A percentile compares a stretch with the other conserved stretches of the same genome.
Conservation (phyloP, 176 grass and related monocot species). For the Elymus sibiricus region DNA sequence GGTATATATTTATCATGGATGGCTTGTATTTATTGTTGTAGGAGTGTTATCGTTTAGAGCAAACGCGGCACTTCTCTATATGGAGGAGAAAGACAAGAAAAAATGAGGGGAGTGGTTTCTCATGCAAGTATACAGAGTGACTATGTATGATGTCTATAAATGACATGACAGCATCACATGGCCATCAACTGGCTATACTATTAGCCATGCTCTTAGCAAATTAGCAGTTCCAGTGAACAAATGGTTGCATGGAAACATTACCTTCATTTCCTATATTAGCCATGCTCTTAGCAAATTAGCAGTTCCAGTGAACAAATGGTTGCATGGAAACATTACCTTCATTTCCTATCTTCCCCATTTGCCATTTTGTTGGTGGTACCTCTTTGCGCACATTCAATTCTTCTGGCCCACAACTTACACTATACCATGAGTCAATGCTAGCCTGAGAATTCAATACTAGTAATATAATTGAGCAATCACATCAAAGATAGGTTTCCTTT, state of each 20-base stretch:
- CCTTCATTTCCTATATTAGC: background rate
- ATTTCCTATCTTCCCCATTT: background rate
- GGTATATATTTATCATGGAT: constrained; percentile 32
- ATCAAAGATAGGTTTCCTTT: background rate
- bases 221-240: background rate
- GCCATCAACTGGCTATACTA: too few relatives aligned
- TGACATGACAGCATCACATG: too few relatives aligned
- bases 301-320: background rate
- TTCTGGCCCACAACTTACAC: background rate
- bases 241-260: background rate
- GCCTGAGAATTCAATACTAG: background rate
- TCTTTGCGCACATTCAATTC: background rate
- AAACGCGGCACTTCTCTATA: too few relatives aligned
- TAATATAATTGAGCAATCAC: background rate
- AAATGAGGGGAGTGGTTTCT: too few relatives aligned
- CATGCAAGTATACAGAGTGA: too few relatives aligned
- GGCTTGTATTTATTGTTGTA: background rate
- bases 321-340: background rate
- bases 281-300: background rate
- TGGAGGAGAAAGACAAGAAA: too few relatives aligned
- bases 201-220: background rate
- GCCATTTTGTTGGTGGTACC: background rate
- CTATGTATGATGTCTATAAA: too few relatives aligned
- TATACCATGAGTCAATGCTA: background rate
- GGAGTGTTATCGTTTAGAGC: background rate